A percentile compares a stretch with the other conserved stretches of the same genome.
Conservation (phyloP, 2,329 filamentous ascomycete species). For the Epichloe glyceriae region DNA sequence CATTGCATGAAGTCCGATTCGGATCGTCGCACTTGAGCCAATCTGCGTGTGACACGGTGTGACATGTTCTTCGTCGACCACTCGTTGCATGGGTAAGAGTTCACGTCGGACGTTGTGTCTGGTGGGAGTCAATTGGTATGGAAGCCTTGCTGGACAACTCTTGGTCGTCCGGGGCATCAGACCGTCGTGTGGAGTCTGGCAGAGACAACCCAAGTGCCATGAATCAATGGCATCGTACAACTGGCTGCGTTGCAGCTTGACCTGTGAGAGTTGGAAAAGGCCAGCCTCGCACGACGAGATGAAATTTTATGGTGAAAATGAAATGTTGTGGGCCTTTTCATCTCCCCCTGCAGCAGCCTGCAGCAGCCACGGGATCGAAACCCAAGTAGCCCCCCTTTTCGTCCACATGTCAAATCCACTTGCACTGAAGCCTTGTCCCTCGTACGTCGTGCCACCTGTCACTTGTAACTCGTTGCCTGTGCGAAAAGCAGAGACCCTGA, state of each 20-base stretch:
- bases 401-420: not conserved
- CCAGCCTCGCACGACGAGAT: not conserved
- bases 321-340: not conserved
- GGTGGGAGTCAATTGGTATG: not conserved
- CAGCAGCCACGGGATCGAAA: not conserved
- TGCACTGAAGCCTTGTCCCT: not conserved
- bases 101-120: not conserved
- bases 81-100: not conserved
- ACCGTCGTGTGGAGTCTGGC: not conserved
- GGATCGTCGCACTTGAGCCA: not conserved
- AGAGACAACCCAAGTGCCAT: not conserved
- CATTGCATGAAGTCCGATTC: not conserved
- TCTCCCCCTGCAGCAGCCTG: not conserved
- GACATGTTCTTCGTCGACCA: not conserved
- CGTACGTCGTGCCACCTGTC: not conserved
- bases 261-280: not conserved
- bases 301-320: not conserved
- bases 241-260: not conserved
- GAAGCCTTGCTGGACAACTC: not conserved
- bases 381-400: conserved; percentile 1
- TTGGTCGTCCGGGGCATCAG: not conserved
- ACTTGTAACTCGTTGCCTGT: no score
- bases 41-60: not conserved
- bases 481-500: conserved; percentile 5
- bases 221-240: not conserved